phyloP scores from a whole-genome alignment of 2,329 filamentous ascomycete genomes.

The Colletotrichum viniferum region DNA sequence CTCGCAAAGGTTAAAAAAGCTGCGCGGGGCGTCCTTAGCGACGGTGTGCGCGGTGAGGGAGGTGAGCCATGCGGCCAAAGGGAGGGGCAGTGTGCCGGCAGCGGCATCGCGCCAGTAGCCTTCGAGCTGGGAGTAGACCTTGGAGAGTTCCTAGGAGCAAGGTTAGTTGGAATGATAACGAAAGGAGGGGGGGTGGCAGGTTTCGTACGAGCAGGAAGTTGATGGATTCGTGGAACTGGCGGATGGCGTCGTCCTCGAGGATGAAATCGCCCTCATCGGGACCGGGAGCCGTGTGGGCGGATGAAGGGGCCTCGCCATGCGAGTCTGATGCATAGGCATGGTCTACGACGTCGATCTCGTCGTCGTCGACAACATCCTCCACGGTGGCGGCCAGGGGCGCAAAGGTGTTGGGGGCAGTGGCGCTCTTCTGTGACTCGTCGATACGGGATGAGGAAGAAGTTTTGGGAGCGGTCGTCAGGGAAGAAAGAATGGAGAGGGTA shows the following conservation, averaged over 20 bases:
- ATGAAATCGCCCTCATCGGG: not conserved
- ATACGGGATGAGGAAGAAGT: not conserved
- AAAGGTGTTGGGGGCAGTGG: not conserved
- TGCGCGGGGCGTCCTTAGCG: not conserved
- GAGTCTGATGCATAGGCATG: not conserved
- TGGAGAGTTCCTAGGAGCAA: not conserved
- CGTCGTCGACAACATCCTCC: not conserved
- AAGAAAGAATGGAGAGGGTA: not conserved
- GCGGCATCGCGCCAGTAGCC: not conserved
- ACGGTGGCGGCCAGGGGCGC: not conserved
- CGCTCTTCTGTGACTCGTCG: not conserved
- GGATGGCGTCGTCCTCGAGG: not conserved
- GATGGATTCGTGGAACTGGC: not conserved
- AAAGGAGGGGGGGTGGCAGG: too few relatives aligned
- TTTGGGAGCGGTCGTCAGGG: not conserved
- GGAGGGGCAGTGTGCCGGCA: not conserved
- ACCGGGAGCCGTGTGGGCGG: not conserved
- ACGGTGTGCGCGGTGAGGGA: not conserved
- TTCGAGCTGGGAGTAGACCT: not conserved
- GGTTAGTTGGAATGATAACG: not conserved
- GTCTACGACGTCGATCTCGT: not conserved
- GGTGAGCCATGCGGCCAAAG: not conserved
- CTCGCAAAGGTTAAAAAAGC: not conserved
- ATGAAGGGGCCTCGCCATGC: not conserved
- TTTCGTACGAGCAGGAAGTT: not conserved